Base-by-base conservation (phyloP, 2,329 filamentous ascomycete species). In the Lasiodiplodia theobromae region DNA sequence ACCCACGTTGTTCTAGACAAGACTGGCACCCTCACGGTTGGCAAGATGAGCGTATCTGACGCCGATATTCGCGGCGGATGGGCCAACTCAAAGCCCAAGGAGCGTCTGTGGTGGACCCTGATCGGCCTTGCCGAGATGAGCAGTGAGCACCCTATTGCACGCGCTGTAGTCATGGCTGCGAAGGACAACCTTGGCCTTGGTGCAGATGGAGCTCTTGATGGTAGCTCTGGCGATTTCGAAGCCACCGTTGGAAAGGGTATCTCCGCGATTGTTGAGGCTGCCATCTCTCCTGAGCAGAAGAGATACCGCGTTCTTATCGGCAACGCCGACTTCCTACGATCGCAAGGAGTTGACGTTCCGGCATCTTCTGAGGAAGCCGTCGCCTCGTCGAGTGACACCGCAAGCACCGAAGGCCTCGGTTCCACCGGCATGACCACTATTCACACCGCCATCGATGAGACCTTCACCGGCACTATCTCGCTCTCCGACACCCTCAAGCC, bases 71-170 rank as follows among this genome's bases (percentile, higher is more conserved):
- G 87, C 38, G 81, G 88, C 8, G 79, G 85, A 2, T 98, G 95
- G 95, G 84, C 87, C 53, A 85, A 86, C 28, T 89, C 85, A 68
- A 87, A 91, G 38, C 88, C 87, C 84, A 88, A 88, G 68, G 88
- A 87, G 69, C 89, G 89, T 40, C 85, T 97, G 3, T 99, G 95
- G 95, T 99, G 96, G 96, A 89, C 92, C n/a, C 86, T 97, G 70
- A 89, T 99, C 68, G 96, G 94, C 54, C 89, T 98, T n/a, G 91
- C 95, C 0, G 96, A 99, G 82, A 94, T 94, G 87, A 92, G 93
- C 72, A 97, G 93, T 75, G 96, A 99, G 80, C 96, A 99, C 77
- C 96, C 96, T 0, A 92, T 98, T 68, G 96, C 94, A n/a, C 93
- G 90, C 74, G 95, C 96, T 16, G 92, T 98, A 64, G 84, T 97